Evolutionary conservation across 371 early-diverging fungal genomes (phyloP).

Genomic region (Choanephora cucurbitarum): DNA sequence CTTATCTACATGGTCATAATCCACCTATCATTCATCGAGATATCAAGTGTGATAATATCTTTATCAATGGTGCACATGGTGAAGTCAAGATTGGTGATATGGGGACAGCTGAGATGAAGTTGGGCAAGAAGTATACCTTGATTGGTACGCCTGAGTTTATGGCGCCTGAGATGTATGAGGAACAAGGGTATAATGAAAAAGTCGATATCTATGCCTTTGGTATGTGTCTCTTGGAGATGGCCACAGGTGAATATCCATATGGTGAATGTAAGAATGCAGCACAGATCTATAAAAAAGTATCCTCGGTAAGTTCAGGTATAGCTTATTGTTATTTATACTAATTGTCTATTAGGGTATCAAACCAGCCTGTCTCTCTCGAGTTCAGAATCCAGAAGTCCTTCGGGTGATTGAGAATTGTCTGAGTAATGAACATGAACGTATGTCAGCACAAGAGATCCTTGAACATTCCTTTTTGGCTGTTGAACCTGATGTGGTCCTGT

Average conservation of each 20-base stretch:
- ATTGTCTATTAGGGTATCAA: conserved; percentile 67
- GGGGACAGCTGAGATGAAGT: conserved; percentile 77
- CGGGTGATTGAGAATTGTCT: conserved; percentile 80
- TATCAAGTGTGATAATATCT: conserved; percentile 88
- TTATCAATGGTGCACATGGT: conserved; percentile 90
- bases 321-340: too few relatives aligned
- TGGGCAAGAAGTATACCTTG: conserved; percentile 84
- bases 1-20: conserved; percentile 80
- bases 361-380: conserved; percentile 75
- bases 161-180: conserved; percentile 96
- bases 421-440: conserved; percentile 60
- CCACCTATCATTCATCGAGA: conserved; percentile 94
- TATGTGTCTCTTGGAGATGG: conserved; percentile 90
- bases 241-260: conserved; percentile 90
- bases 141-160: conserved; percentile 93
- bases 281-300: conserved; percentile 85
- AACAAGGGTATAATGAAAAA: conserved; percentile 85
- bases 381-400: conserved; percentile 72
- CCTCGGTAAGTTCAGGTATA: conserved; percentile 47
- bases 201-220: conserved; percentile 96
- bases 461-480: conserved; percentile 82
- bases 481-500: conserved; percentile 75
- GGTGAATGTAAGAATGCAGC: conserved; percentile 86
- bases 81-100: conserved; percentile 94
- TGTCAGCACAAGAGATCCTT: conserved; percentile 75